Percentiles rank a stretch among this genome's conserved stretches.
Conservation (phyloP, 2,329 filamentous ascomycete genomes). For the Colletotrichum tropicicola region DNA sequence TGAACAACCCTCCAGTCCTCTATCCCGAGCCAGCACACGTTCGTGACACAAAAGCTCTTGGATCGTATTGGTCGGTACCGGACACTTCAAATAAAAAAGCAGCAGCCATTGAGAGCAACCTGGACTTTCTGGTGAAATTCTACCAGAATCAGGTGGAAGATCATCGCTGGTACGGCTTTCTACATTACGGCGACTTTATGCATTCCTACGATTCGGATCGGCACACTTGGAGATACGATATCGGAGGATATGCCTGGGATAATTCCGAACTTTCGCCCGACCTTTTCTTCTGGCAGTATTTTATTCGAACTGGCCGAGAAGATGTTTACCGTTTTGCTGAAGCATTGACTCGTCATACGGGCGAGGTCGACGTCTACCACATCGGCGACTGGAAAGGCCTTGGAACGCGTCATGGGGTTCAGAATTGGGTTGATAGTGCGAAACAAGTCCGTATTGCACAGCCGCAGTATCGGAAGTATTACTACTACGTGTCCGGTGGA, state of each 20-base stretch:
- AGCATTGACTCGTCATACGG: constrained; percentile 64
- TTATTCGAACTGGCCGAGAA: constrained; percentile 64
- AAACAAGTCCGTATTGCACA: constrained; percentile 70
- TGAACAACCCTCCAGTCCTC: constrained; percentile 59
- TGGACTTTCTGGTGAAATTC: constrained; percentile 64
- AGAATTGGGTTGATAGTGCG: constrained; percentile 68
- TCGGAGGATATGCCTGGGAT: constrained; percentile 72
- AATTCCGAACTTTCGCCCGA: constrained; percentile 71
- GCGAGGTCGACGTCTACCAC: constrained; percentile 69
- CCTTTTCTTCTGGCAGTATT: constrained; percentile 70
- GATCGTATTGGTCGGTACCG: constrained; percentile 61
- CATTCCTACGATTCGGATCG: constrained; percentile 68
- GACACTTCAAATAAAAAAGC: constrained; percentile 32
- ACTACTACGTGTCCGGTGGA: constrained; percentile 64
- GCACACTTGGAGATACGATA: constrained; percentile 69
- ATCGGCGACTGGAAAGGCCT: constrained; percentile 65
- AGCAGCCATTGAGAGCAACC: constrained; percentile 56
- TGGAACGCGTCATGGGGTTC: constrained; percentile 69
- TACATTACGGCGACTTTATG: constrained; percentile 69
- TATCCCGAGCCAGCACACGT: constrained; percentile 57
- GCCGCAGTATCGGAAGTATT: constrained; percentile 61
- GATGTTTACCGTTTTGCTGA: constrained; percentile 69
- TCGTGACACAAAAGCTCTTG: constrained; percentile 58
- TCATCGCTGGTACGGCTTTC: constrained; percentile 70
- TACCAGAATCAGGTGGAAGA: constrained; percentile 65